Base-by-base conservation (phyloP, 305 asterid genomes). In the Rubia balearica region DNA sequence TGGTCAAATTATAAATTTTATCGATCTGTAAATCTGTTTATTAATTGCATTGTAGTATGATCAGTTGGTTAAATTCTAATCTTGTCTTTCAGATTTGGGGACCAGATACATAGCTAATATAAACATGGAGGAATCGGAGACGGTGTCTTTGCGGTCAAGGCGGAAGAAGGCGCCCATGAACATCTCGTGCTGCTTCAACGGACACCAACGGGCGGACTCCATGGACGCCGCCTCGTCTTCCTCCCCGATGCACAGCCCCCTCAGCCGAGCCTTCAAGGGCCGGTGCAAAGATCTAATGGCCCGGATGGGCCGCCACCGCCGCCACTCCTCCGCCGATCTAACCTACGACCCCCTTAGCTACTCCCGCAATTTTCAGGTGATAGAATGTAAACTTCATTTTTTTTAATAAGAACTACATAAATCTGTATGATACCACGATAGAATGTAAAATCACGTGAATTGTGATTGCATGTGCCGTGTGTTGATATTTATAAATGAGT, bases 301-400 rank as follows among this genome's bases (percentile, higher is more conserved):
- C 0, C 76, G 87, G 8, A 79, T 74, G 59, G 81, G 79, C 5
- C 81, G 83, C 63, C 85, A 80, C 53, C 90, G 88, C 27, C 88
- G 95, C 36, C 83, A 85, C 48, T 71, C 80, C 12, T 88, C 92
- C 1, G 92, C 87, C 0, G 95, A 88, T 62, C 83, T 88, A 76
- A 83, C 85, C 83, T 88, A 88, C 33, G 92, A 86, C 65, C 90
- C 90, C 7, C 83, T 81, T 24, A 86, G 90, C 73, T 88, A 88
- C 67, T 59, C 95, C 4, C 88, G 82, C 69, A 88, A 88, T 69
- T 86, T 88, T 72, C 79, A 85, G 2, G 85, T 80, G 3, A 77
- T 33, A 33, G 36, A 33, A 1, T 33, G 36, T 33, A 33, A 33
- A 33, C 3, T 3, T 33, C 36, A 33, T 33, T 33, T 33, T 33